phyloP scores from a whole-genome alignment of 2,329 filamentous ascomycete genomes.

The Aspergillus sp. region DNA sequence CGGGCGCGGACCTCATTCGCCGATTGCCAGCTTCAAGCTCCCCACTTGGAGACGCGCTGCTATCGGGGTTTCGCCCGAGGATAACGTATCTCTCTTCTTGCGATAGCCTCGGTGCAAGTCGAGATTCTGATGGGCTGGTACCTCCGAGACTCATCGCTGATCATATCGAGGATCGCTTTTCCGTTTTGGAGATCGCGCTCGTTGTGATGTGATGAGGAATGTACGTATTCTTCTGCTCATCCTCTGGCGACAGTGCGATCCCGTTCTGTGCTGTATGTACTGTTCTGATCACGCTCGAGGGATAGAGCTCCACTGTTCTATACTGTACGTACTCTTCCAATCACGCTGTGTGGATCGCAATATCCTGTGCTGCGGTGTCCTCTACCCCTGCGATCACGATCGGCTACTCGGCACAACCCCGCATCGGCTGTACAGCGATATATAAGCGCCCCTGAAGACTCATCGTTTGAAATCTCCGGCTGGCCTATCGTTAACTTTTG shows the following conservation, averaged over 20 bases:
- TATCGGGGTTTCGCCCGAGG: not conserved
- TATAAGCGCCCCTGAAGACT: not conserved
- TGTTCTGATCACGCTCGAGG: too few relatives aligned
- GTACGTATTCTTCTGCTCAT: too few relatives aligned
- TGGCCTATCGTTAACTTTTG: not conserved
- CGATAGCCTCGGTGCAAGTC: constrained; percentile 3
- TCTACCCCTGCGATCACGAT: too few relatives aligned
- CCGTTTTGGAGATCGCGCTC: too few relatives aligned
- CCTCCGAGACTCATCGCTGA: not conserved
- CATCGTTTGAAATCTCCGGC: not conserved
- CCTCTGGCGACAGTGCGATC: too few relatives aligned
- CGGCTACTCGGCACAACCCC: not conserved
- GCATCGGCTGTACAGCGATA: not conserved
- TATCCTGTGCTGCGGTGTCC: too few relatives aligned
- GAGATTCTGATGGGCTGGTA: not conserved
- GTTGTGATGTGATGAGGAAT: too few relatives aligned
- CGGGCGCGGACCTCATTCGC: not conserved
- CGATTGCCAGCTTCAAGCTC: not conserved
- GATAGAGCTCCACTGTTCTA: too few relatives aligned
- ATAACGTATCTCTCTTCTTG: not conserved
- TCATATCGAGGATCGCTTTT: not conserved
- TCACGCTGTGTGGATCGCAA: too few relatives aligned
- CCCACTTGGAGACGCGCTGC: not conserved
- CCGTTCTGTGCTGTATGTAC: too few relatives aligned
- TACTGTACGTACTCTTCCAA: too few relatives aligned